A percentile compares a stretch with the other conserved stretches of the same genome.
Conservation (phyloP, 2,329 filamentous ascomycete genomes). For the Ascochyta koolunga region DNA sequence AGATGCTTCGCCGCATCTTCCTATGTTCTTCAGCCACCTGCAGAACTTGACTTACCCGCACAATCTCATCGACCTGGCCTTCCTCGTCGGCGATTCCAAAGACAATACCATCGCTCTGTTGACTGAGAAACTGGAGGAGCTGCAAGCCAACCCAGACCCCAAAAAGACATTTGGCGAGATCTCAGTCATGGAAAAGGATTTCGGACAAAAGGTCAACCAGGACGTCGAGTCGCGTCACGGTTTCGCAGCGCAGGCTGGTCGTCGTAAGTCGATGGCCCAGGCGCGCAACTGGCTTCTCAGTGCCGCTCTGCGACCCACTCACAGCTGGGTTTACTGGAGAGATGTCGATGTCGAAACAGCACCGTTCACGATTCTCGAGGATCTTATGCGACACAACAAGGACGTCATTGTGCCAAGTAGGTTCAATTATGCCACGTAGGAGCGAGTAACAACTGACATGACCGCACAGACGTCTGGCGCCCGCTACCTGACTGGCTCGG, state of each 20-base stretch:
- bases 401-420: slow-evolving; percentile 97
- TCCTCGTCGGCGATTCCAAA: slow-evolving; percentile 96
- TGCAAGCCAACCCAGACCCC: slow-evolving; percentile 80
- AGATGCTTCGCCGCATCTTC: slow-evolving; percentile 88
- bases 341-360: slow-evolving; percentile 98
- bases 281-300: slow-evolving; percentile 96
- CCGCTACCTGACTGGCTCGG: slow-evolving; percentile 99
- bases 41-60: slow-evolving; percentile 97
- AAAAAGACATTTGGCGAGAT: slow-evolving; percentile 92
- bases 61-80: slow-evolving; percentile 93
- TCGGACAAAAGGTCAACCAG: slow-evolving; percentile 96
- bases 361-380: slow-evolving; percentile 93
- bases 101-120: slow-evolving; percentile 83
- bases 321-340: slow-evolving; percentile 99
- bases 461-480: slow-evolving; percentile 77
- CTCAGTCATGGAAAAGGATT: slow-evolving; percentile 97
- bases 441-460: slow-evolving; percentile 23
- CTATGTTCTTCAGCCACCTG: slow-evolving; percentile 99
- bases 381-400: slow-evolving; percentile 98
- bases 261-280: slow-evolving; percentile 97
- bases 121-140: slow-evolving; percentile 73
- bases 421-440: slow-evolving; percentile 47
- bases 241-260: slow-evolving; percentile 91
- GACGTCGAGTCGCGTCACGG: slow-evolving; percentile 97
- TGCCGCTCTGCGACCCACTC: slow-evolving; percentile 88